Conservation (phyloP, 2,329 filamentous ascomycete genomes). For the Lasiodiplodia citricola region DNA sequence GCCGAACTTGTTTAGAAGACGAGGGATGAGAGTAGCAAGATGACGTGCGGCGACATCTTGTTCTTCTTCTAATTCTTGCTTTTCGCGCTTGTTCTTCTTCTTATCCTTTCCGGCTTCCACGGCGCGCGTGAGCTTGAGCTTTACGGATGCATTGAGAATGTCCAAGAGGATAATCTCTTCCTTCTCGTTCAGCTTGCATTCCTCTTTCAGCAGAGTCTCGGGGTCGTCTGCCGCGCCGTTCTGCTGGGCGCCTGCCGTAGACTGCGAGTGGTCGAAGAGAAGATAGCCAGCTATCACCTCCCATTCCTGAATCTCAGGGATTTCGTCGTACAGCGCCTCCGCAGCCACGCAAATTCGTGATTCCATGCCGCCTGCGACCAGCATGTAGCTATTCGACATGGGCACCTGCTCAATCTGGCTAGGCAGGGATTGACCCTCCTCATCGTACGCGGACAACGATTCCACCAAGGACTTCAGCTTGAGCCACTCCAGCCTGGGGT, state of each 20-base stretch:
- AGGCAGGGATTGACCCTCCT: slow-evolving; percentile 64
- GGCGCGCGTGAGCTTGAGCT: slow-evolving; percentile 70
- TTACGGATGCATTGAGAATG: slow-evolving; percentile 82
- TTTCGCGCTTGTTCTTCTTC: slow-evolving; percentile 59
- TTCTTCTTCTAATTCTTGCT: slow-evolving; percentile 67
- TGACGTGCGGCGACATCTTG: slow-evolving; percentile 80
- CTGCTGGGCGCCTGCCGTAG: slow-evolving; percentile 54
- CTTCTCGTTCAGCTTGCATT: slow-evolving; percentile 72
- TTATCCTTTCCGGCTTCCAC: slow-evolving; percentile 66
- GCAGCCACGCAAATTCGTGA: slow-evolving; percentile 86
- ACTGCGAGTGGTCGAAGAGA: slow-evolving; percentile 81
- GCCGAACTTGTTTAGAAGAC: slow-evolving; percentile 89
- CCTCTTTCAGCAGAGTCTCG: slow-evolving; percentile 69
- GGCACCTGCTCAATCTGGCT: slow-evolving; percentile 52
- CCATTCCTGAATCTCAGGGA: slow-evolving; percentile 84
- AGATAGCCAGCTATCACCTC: slow-evolving; percentile 87
- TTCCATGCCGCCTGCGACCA: slow-evolving; percentile 71
- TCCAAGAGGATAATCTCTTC: slow-evolving; percentile 87
- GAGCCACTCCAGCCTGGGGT: slow-evolving; percentile 83
- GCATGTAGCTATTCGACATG: slow-evolving; percentile 49
- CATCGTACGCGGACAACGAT: slow-evolving; percentile 80
- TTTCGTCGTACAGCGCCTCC: slow-evolving; percentile 81
- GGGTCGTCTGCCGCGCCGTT: slow-evolving; percentile 63
- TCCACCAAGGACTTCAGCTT: slow-evolving; percentile 90
- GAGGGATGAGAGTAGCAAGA: slow-evolving; percentile 79